Conservation (phyloP, 2,329 filamentous ascomycete species). For the Aureobasidium sp. region DNA sequence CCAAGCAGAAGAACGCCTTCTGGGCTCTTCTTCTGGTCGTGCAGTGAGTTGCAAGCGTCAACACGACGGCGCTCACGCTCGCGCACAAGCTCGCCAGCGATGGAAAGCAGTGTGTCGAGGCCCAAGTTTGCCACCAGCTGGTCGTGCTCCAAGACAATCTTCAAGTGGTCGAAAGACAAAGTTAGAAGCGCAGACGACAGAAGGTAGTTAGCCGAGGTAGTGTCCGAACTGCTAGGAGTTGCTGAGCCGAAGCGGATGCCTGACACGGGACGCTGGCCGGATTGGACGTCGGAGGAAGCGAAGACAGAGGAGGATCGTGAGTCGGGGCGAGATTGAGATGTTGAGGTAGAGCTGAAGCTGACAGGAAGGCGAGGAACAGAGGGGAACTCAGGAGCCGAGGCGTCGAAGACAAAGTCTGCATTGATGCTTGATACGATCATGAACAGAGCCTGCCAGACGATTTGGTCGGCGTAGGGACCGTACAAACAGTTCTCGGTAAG, state of each 20-base stretch:
- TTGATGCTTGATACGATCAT: constrained; percentile 58
- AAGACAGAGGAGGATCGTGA: constrained; percentile 6
- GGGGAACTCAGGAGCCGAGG: constrained; percentile 38
- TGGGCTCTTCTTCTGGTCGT: not conserved
- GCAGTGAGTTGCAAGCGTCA: not conserved
- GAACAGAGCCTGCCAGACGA: constrained; percentile 50
- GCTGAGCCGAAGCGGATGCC: constrained; percentile 68
- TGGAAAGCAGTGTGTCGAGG: not conserved
- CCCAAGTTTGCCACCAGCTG: constrained; percentile 43
- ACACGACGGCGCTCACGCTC: constrained; percentile 11
- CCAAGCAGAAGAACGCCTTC: not conserved
- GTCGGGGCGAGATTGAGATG: not conserved
- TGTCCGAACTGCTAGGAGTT: constrained; percentile 36
- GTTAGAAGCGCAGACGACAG: constrained; percentile 64
- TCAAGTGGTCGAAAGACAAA: constrained; percentile 60
- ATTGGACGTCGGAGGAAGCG: constrained; percentile 4
- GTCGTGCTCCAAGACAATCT: constrained; percentile 57
- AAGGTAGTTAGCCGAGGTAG: constrained; percentile 35
- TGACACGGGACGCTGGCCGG: constrained; percentile 43
- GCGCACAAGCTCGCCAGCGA: not conserved
- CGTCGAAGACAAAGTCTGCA: constrained; percentile 52
- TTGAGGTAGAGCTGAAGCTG: not conserved
- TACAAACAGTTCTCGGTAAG: constrained; percentile 29
- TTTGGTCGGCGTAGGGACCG: constrained; percentile 47
- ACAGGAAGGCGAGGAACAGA: constrained; percentile 43